Percentiles rank a stretch among this genome's conserved stretches.
Evolutionary conservation across 2,329 filamentous ascomycete species (phyloP).

Genomic region (Aspergillus tubingensis): DNA sequence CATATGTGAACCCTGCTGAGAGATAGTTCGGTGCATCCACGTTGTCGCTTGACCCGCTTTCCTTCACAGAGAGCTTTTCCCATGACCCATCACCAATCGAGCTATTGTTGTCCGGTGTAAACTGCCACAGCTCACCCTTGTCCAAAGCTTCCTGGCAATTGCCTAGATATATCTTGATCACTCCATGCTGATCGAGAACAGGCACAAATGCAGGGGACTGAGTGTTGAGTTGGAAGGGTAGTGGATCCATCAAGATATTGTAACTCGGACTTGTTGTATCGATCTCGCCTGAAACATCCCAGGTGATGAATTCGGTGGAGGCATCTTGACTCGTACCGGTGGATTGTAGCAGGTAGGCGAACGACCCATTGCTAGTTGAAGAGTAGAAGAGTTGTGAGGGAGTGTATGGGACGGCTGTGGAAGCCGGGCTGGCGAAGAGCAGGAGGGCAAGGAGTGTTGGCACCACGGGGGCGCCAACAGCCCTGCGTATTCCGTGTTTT

Average conservation of each 20-base stretch:
- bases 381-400: constrained; percentile 70
- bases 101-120: constrained; percentile 51
- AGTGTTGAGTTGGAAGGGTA: constrained; percentile 42
- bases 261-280: constrained; percentile 47
- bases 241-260: constrained; percentile 28
- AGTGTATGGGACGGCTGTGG: constrained; percentile 68
- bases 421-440: constrained; percentile 22
- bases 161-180: constrained; percentile 73
- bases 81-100: constrained; percentile 57
- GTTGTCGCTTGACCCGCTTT: constrained; percentile 35
- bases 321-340: constrained; percentile 47
- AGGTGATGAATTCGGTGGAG: constrained; percentile 59
- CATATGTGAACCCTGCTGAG: constrained; percentile 66
- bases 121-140: constrained; percentile 67
- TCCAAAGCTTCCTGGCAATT: constrained; percentile 61
- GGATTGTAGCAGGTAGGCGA: constrained; percentile 71
- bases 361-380: constrained; percentile 51
- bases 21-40: constrained; percentile 58
- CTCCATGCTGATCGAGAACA: constrained; percentile 66
- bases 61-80: constrained; percentile 46
- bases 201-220: constrained; percentile 67
- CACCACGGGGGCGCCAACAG: constrained; percentile 15
- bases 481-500: constrained; percentile 16
- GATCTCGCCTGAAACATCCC: constrained; percentile 66
- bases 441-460: constrained; percentile 22